phyloP scores from a whole-genome alignment of 2,329 filamentous ascomycete species.

The Fusarium zealandicum region DNA sequence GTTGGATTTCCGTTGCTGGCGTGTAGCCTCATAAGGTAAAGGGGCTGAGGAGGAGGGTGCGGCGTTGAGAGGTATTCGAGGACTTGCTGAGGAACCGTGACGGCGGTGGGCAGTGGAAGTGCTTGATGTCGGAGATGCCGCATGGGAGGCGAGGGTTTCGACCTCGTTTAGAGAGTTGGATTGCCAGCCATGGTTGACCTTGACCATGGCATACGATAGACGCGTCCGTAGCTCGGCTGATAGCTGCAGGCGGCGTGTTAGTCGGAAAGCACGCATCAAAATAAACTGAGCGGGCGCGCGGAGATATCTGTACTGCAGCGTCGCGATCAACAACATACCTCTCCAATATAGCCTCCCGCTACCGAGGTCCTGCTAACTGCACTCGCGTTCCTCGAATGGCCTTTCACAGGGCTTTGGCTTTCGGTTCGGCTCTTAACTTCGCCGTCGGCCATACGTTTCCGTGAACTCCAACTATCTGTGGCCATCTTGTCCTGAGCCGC shows the following conservation, averaged over 20 bases:
- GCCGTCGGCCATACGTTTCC: conserved; percentile 81
- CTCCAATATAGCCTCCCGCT: conserved; percentile 74
- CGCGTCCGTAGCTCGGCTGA: conserved; percentile 82
- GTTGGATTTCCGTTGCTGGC: conserved; percentile 41
- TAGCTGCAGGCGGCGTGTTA: conserved; percentile 57
- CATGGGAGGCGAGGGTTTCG: conserved; percentile 75
- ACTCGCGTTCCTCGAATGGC: conserved; percentile 77
- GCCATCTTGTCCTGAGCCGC: conserved; percentile 60
- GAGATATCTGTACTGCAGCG: neutral
- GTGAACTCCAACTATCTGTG: conserved; percentile 50
- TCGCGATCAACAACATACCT: conserved; percentile 62
- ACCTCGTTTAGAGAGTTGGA: conserved; percentile 78
- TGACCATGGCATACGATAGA: conserved; percentile 91
- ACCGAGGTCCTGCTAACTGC: conserved; percentile 67
- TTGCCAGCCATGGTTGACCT: conserved; percentile 91
- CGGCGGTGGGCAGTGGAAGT: conserved; percentile 62
- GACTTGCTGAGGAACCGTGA: conserved; percentile 62
- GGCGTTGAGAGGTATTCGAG: conserved; percentile 50
- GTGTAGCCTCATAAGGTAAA: conserved; percentile 42
- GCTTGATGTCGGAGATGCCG: conserved; percentile 68
- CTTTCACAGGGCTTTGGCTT: conserved; percentile 57
- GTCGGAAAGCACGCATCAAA: neutral
- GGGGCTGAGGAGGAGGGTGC: conserved; percentile 41
- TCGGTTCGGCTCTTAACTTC: conserved; percentile 65
- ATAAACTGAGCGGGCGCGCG: neutral